Base-by-base conservation (phyloP, 257 asterid species). In the Fraxinus americana region DNA sequence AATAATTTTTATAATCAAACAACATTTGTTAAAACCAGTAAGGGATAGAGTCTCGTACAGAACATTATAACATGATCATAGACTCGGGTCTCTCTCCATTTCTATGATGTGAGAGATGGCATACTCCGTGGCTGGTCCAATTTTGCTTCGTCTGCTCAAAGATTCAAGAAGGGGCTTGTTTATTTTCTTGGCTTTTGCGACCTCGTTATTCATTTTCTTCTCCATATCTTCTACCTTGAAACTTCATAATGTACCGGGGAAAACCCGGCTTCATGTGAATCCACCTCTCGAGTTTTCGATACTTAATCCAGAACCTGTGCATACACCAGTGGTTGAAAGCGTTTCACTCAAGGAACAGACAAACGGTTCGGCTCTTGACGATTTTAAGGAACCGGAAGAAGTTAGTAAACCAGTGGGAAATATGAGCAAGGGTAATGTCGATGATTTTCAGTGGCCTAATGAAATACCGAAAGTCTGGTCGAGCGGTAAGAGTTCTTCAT, bases 171-270 rank as follows among this genome's bases (percentile, higher is more conserved):
- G 45, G 36, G 67, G 67, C 25, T 43, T 85, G 25, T 82, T 76
- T 76, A 23, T 71, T 38, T 67, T 78, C 75, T 66, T 84, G 71
- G 89, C 89, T 77, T 79, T 83, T n/a, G 9, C 82, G 29, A 85
- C 79, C 70, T 80, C 87, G 1, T 12, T 83, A 59, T 71, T 83
- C 7, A 61, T 90, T 8, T 57, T 83, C 30, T 27, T 79, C 45
- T 84, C 84, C 76, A 74, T 88, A 3, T 82, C 78, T 39, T 83
- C 80, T 0, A 77, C 85, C 19, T 77, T 89, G 7, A 78, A 77
- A 61, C 75, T 86, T 17, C 13, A 85, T 35, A 52, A 75, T 70
- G 82, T 74, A 7, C 88, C 80, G 5, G 76, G 65, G 61, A 73
- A 61, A 68, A 79, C 82, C 2, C 85, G 45, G 17, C 70, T 70